These are phyloP conservation scores for Beauveria asiatica DNA, from an alignment of 2,329 filamentous ascomycete genomes.

Conservation along the genomic window DNA sequence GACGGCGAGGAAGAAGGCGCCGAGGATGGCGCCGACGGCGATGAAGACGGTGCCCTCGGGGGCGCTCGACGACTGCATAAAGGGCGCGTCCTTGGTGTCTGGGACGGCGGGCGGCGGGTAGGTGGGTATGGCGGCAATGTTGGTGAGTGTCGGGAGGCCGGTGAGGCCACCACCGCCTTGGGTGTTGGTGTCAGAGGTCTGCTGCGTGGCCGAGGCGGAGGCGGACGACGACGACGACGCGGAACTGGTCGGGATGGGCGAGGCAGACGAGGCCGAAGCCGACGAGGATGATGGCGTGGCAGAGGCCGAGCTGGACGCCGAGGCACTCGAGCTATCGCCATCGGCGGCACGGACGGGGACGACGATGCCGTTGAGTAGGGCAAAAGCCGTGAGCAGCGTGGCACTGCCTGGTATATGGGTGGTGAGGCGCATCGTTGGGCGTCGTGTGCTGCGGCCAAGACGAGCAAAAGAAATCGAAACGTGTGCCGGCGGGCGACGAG, in stretches of 20 bases:
- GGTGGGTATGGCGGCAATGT: slow-evolving; percentile 34
- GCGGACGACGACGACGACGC: background rate
- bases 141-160: slow-evolving; percentile 35
- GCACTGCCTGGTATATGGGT: background rate
- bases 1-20: slow-evolving; percentile 71
- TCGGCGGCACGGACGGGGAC: slow-evolving; percentile 3
- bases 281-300: background rate
- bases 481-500: background rate
- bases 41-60: slow-evolving; percentile 97
- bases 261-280: background rate
- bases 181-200: background rate
- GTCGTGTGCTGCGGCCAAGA: background rate
- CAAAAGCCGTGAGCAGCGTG: slow-evolving; percentile 4
- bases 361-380: background rate
- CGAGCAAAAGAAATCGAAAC: background rate
- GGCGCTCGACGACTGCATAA: slow-evolving; percentile 77
- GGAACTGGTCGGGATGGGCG: background rate
- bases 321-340: background rate
- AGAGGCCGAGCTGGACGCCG: background rate
- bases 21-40: slow-evolving; percentile 79
- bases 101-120: slow-evolving; percentile 72
- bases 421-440: background rate
- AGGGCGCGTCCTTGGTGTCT: slow-evolving; percentile 75
- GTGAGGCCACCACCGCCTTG: slow-evolving; percentile 17
- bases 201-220: background rate